A percentile compares a stretch with the other conserved stretches of the same genome.
Conservation (phyloP, 1,284 basidiomycete species). For the Neonothopanus nambi region DNA sequence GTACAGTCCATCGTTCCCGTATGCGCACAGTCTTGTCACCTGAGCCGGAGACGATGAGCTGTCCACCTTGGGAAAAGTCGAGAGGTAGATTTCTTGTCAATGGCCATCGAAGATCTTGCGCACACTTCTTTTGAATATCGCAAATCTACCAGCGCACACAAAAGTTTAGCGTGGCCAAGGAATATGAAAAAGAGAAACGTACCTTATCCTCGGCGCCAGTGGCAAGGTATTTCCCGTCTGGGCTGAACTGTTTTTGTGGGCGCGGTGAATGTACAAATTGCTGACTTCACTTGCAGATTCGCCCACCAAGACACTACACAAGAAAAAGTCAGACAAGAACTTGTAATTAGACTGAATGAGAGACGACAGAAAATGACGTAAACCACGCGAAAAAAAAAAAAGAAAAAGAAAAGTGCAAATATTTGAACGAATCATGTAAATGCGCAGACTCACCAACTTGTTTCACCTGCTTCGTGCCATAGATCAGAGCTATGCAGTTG, state of each 20-base stretch:
- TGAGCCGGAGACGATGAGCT: slow-evolving; percentile 84
- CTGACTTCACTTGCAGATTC: slow-evolving; percentile 64
- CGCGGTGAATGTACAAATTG: slow-evolving; percentile 83
- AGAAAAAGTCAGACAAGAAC: background rate
- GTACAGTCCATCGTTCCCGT: slow-evolving; percentile 78
- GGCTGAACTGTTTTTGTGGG: slow-evolving; percentile 85
- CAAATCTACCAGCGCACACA: slow-evolving; percentile 61
- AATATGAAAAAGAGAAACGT: slow-evolving; percentile 27
- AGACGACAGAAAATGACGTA: background rate
- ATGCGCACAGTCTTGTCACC: slow-evolving; percentile 87
- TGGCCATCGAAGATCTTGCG: slow-evolving; percentile 81
- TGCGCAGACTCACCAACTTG: slow-evolving; percentile 49
- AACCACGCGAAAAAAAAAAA: background rate
- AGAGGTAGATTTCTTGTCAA: slow-evolving; percentile 89
- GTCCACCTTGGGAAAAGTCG: slow-evolving; percentile 82
- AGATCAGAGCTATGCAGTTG: slow-evolving; percentile 76
- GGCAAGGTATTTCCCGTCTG: slow-evolving; percentile 78
- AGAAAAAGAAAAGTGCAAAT: too few relatives aligned
- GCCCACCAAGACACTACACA: slow-evolving; percentile 65
- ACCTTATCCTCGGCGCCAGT: slow-evolving; percentile 87
- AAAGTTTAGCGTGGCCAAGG: slow-evolving; percentile 5
- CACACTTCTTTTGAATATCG: slow-evolving; percentile 79
- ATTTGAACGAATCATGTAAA: too few relatives aligned
- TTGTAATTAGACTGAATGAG: background rate
- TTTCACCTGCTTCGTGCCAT: slow-evolving; percentile 69